phyloP scores from a whole-genome alignment of 75 land plant genomes.

The Pseudotsuga menziesii region DNA sequence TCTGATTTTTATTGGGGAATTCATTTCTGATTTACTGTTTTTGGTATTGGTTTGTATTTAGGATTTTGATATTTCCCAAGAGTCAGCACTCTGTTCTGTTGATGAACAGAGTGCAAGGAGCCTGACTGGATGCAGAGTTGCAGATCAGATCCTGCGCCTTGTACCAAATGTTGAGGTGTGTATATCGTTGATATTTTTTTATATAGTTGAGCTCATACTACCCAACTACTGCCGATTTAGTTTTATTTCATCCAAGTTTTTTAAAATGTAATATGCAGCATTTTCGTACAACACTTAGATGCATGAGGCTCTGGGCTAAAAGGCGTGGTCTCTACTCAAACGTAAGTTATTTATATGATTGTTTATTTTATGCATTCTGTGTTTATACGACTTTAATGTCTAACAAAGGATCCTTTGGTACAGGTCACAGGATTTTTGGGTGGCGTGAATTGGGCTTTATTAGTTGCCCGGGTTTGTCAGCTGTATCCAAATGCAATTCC shows the following conservation, averaged over 20 bases:
- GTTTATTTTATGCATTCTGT: background rate
- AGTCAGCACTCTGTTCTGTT: constrained; percentile 28
- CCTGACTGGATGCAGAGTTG: constrained; percentile 49
- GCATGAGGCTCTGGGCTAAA: constrained; percentile 55
- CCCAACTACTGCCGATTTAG: background rate
- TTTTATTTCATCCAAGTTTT: background rate
- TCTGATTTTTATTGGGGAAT: too few relatives aligned
- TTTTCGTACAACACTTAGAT: constrained; percentile 51
- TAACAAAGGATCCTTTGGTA: background rate
- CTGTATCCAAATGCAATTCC: constrained; percentile 51
- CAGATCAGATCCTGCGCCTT: constrained; percentile 43
- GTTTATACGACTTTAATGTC: background rate
- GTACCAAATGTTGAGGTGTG: constrained; percentile 38
- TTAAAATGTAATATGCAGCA: constrained; percentile 23
- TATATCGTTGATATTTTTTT: too few relatives aligned
- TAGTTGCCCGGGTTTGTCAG: constrained; percentile 50
- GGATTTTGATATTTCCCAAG: constrained; percentile 51
- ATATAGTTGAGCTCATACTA: background rate
- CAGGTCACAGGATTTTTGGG: constrained; percentile 53
- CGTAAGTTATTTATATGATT: constrained; percentile 20
- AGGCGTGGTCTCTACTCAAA: constrained; percentile 54
- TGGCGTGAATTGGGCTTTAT: constrained; percentile 54
- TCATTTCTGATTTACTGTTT: too few relatives aligned
- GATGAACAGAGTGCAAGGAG: constrained; percentile 54
- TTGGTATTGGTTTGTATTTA: background rate